phyloP scores from a whole-genome alignment of 225 moss, liverwort and hornwort genomes.

The Bryoerythrophyllum caledonicum region DNA sequence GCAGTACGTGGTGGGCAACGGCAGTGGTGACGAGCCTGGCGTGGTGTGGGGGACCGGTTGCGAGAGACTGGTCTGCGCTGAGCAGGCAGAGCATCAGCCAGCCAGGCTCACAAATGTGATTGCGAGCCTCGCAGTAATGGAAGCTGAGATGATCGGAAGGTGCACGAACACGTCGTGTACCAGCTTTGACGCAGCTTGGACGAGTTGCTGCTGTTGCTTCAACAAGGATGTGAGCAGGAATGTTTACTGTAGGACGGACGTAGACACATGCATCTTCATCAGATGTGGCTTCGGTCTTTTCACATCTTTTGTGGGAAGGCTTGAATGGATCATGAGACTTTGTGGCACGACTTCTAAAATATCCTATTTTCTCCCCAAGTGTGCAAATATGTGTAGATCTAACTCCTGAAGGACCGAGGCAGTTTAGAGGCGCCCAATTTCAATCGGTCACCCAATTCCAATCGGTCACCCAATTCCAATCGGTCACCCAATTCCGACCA shows the following conservation, averaged over 20 bases:
- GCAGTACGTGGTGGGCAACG: neutral
- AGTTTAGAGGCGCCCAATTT: too few relatives aligned
- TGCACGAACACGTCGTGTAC: slow-evolving; percentile 1
- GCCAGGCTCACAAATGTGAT: neutral
- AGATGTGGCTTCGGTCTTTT: neutral
- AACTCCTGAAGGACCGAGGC: too few relatives aligned
- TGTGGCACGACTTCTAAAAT: neutral
- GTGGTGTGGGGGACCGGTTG: neutral
- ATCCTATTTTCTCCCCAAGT: too few relatives aligned
- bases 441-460: too few relatives aligned
- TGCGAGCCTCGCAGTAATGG: slow-evolving; percentile 2
- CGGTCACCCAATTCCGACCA: too few relatives aligned
- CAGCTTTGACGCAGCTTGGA: neutral
- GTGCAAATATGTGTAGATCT: too few relatives aligned
- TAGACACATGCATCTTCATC: neutral
- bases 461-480: too few relatives aligned
- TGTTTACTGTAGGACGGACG: neutral
- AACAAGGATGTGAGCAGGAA: slow-evolving; percentile 24
- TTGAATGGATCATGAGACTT: neutral
- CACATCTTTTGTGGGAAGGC: neutral
- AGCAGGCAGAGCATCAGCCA: neutral
- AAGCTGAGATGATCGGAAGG: neutral
- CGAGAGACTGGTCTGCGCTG: too few relatives aligned
- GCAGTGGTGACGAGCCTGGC: too few relatives aligned
- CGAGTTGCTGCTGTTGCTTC: neutral